These are phyloP conservation scores for Lachancea quebecensis DNA, from an alignment of 805 yeast genomes.

Conservation along the genomic window DNA sequence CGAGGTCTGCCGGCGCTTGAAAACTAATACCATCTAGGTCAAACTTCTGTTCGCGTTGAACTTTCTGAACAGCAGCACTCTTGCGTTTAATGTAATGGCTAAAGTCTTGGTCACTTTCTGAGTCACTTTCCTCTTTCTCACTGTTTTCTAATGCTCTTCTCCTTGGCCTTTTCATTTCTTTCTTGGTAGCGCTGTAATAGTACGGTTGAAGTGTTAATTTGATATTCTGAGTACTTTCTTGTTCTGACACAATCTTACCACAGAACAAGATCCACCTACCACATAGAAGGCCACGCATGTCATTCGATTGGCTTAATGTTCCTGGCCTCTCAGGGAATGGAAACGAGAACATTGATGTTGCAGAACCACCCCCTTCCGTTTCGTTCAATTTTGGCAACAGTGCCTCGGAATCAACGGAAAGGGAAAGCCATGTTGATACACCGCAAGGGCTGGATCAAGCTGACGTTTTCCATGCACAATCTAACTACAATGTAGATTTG, in stretches of 20 bases:
- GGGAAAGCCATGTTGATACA: background rate
- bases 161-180: background rate
- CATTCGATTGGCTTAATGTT: constrained; percentile 49
- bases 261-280: constrained; percentile 7
- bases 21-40: background rate
- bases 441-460: background rate
- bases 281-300: constrained; percentile 22
- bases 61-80: background rate
- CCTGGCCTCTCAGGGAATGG: constrained; percentile 32
- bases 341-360: constrained; percentile 12
- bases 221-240: too few relatives aligned
- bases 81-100: constrained; percentile 24
- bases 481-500: too few relatives aligned
- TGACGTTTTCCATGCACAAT: background rate
- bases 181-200: background rate
- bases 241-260: too few relatives aligned
- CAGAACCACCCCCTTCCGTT: constrained; percentile 42
- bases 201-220: too few relatives aligned
- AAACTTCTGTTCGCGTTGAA: background rate
- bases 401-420: background rate
- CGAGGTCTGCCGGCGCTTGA: too few relatives aligned
- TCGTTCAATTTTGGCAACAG: constrained; percentile 37
- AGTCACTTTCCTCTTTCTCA: constrained; percentile 39
- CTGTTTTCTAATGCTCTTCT: constrained; percentile 10
- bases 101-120: constrained; percentile 38